Evolutionary conservation across 2,329 filamentous ascomycete species (phyloP), one percentile per base, ranked within the genome.

Genomic region (Colletotrichum tamarilloi): DNA sequence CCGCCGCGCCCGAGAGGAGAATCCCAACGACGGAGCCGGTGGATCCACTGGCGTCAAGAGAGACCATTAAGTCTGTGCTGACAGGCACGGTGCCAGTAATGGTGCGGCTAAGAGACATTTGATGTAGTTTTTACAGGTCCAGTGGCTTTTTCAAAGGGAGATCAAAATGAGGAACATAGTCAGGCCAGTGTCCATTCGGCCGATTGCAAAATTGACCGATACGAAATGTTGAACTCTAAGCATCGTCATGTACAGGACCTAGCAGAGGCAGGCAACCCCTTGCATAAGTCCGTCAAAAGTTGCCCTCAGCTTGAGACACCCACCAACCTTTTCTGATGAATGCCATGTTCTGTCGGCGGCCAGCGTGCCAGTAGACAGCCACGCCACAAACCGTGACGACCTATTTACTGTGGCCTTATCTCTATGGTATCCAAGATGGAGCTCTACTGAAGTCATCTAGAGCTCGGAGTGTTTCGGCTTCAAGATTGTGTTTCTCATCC

Each of bases 401-500:
- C 19, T n/a, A 7, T 49, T 49, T 49, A 22, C 42, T 11, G 7
- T 49, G 6, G 42, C 22, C 58, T 28, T 11, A 46, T 46, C 22
- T 62, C 35, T 62, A 32, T 9, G 1, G 11, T 19, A 52, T 53
- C 46, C 26, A 26, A 24, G 28, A 63, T 63, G 60, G 42, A 68
- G 52, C 35, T 57, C 38, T 69, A 24, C 30, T 5, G 28, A 68
- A 56, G 28, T 59, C 69, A 38, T 58, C 19, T 28, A 35, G 49
- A 38, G 24, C 35, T 57, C 49, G 19, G 42, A 62, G 57, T 58
- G 66, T 72, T 64, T 72, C 69, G 66, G 42, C 70, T 60, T 14
- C 64, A 49, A 55, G 35, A 38, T 46, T 59, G 59, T 42, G 59
- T 72, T 69, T 69, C 66, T 64, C 32, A 64, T 32, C 65, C n/a